Conservation (phyloP, 164 flowering plant species). For the Umbellularia californica region DNA sequence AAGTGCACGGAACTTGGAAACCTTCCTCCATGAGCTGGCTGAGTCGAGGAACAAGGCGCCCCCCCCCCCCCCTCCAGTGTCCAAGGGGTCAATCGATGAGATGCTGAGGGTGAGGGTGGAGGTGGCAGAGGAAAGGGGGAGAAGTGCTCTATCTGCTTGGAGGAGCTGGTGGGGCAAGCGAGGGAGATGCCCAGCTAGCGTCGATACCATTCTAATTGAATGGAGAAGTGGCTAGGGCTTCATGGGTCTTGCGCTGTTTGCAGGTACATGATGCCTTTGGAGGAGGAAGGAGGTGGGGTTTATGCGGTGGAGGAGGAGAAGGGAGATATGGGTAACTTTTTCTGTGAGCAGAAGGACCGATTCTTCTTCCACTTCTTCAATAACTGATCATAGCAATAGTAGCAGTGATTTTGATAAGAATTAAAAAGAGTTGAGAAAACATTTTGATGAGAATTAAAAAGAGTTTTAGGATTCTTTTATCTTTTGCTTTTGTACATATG, state of each 20-base stretch:
- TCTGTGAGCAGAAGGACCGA: neutral
- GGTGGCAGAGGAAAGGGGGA: neutral
- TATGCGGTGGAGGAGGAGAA: neutral
- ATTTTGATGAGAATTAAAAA: no score
- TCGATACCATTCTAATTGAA: conserved; percentile 51
- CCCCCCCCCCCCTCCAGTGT: conserved; percentile 57
- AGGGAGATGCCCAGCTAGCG: conserved; percentile 78
- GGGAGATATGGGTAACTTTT: conserved; percentile 12
- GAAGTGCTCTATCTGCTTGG: conserved; percentile 70
- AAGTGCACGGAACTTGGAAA: conserved; percentile 15
- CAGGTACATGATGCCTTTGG: conserved; percentile 61
- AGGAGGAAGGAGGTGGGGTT: conserved; percentile 17
- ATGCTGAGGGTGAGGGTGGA: conserved; percentile 32
- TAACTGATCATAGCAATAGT: neutral
- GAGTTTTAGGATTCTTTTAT: no score
- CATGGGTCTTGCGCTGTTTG: conserved; percentile 86
- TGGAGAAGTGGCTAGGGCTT: conserved; percentile 67
- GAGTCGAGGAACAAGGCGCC: conserved; percentile 31
- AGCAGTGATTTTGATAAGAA: no score
- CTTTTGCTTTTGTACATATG: no score
- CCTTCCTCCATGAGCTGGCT: conserved; percentile 25
- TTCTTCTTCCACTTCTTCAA: neutral
- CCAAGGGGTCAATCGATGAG: conserved; percentile 60
- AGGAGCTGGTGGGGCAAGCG: conserved; percentile 38
- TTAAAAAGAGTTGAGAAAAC: no score